Percentiles rank a stretch among this genome's conserved stretches.
phyloP scores from a whole-genome alignment of 225 moss, liverwort and hornwort species.

The Takakia lepidozioides region DNA sequence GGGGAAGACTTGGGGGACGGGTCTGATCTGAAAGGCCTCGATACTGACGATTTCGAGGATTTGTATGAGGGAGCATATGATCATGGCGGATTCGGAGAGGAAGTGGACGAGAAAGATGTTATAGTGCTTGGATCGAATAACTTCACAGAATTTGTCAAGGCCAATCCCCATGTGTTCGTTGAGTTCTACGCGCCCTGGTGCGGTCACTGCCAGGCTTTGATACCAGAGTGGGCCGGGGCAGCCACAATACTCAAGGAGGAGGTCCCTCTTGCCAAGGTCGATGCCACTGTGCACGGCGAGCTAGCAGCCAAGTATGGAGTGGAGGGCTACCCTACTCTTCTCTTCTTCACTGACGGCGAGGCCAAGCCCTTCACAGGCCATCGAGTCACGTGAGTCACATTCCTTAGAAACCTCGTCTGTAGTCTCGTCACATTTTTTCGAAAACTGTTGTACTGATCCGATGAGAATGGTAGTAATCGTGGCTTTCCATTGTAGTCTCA shows the following conservation, averaged over 20 bases:
- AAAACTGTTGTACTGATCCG: too few relatives aligned
- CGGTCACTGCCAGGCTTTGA: conserved; percentile 48
- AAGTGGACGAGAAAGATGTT: conserved; percentile 43
- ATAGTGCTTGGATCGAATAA: conserved; percentile 50
- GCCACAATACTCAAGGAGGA: conserved; percentile 59
- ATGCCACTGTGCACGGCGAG: conserved; percentile 35
- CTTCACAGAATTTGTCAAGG: conserved; percentile 50
- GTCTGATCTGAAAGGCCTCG: too few relatives aligned
- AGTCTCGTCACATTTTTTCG: too few relatives aligned
- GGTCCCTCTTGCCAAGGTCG: conserved; percentile 60
- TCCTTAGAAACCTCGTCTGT: too few relatives aligned
- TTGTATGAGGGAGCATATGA: conserved; percentile 12
- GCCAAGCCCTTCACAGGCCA: conserved; percentile 41
- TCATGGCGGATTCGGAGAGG: neutral
- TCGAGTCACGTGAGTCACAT: conserved; percentile 10
- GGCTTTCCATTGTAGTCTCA: too few relatives aligned
- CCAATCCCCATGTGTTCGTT: conserved; percentile 41
- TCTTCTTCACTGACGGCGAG: conserved; percentile 62
- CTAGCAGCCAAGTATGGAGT: conserved; percentile 40
- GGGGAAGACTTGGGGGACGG: too few relatives aligned
- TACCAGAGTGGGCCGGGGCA: conserved; percentile 59
- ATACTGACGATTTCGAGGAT: conserved; percentile 6
- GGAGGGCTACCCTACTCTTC: conserved; percentile 44
- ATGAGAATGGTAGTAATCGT: too few relatives aligned
- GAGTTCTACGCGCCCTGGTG: conserved; percentile 76